Evolutionary conservation across 257 asterid species (phyloP).

Genomic region (Capsicum baccatum): DNA sequence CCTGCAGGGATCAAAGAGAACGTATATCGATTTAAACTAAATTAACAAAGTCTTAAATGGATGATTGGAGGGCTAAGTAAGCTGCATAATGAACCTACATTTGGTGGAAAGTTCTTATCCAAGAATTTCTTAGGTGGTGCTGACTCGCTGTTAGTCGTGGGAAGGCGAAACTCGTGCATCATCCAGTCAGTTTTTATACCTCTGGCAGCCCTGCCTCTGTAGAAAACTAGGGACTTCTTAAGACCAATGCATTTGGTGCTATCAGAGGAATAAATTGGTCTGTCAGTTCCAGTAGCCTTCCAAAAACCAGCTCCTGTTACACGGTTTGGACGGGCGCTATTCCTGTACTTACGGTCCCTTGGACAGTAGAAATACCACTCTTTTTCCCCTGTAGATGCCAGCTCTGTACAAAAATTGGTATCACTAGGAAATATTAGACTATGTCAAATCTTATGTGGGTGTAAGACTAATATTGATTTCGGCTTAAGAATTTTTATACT

Average conservation of each 20-base stretch:
- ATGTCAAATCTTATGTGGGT: not conserved
- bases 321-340: conserved; percentile 84
- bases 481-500: not conserved
- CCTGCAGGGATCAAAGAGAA: conserved; percentile 50
- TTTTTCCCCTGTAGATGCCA: conserved; percentile 80
- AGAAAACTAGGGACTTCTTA: conserved; percentile 88
- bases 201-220: conserved; percentile 94
- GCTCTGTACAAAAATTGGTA: conserved; percentile 40
- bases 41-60: not conserved
- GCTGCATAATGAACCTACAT: conserved; percentile 45
- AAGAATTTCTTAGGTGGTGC: conserved; percentile 48
- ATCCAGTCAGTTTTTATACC: conserved; percentile 95
- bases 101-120: conserved; percentile 66
- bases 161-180: conserved; percentile 95
- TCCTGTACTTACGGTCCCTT: conserved; percentile 84
- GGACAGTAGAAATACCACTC: conserved; percentile 96
- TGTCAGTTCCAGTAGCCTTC: conserved; percentile 94
- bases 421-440: not conserved
- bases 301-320: conserved; percentile 94
- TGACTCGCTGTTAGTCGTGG: conserved; percentile 53
- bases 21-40: not conserved
- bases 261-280: conserved; percentile 81
- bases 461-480: too few species aligned
- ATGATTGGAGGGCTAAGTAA: not conserved
- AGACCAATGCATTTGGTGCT: conserved; percentile 81